Evolutionary conservation across 805 yeast species (phyloP).

Genomic region (Schizosaccharomyces octosporus): DNA sequence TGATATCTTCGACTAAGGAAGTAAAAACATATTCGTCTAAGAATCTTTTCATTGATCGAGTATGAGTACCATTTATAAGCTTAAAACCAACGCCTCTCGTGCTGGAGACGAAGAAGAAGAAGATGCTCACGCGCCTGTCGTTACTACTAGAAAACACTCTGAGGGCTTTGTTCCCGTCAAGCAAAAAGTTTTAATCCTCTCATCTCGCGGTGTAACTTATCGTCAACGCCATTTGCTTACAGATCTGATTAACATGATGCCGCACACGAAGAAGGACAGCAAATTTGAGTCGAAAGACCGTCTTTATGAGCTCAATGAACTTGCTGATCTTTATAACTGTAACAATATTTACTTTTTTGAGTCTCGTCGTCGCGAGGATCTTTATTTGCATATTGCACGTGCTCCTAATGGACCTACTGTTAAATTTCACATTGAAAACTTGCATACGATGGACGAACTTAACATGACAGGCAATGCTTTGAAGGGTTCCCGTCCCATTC

Average conservation of each 20-base stretch:
- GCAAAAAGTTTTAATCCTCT: constrained; percentile 68
- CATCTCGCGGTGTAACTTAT: constrained; percentile 74
- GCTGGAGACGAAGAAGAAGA: constrained; percentile 13
- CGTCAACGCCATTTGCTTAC: constrained; percentile 85
- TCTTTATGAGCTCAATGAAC: constrained; percentile 69
- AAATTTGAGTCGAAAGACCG: constrained; percentile 83
- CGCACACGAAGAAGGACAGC: constrained; percentile 91
- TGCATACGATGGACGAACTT: constrained; percentile 86
- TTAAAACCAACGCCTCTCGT: not conserved
- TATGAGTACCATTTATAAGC: not conserved
- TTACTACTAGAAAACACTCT: not conserved
- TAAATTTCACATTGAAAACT: constrained; percentile 76
- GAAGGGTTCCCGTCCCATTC: constrained; percentile 80
- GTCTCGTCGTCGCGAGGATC: constrained; percentile 84
- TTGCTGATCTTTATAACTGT: constrained; percentile 91
- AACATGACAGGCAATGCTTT: constrained; percentile 91
- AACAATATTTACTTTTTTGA: constrained; percentile 85
- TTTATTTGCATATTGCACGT: constrained; percentile 82
- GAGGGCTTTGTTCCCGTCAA: constrained; percentile 23
- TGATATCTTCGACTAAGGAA: no score
- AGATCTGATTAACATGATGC: constrained; percentile 56
- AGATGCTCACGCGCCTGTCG: constrained; percentile 18
- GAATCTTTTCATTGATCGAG: not conserved
- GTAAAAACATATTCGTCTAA: no score
- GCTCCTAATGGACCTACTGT: constrained; percentile 96